These are phyloP conservation scores for Geotrichum aggregatum DNA, from an alignment of 1,139 yeast genomes.

Conservation along the genomic window DNA sequence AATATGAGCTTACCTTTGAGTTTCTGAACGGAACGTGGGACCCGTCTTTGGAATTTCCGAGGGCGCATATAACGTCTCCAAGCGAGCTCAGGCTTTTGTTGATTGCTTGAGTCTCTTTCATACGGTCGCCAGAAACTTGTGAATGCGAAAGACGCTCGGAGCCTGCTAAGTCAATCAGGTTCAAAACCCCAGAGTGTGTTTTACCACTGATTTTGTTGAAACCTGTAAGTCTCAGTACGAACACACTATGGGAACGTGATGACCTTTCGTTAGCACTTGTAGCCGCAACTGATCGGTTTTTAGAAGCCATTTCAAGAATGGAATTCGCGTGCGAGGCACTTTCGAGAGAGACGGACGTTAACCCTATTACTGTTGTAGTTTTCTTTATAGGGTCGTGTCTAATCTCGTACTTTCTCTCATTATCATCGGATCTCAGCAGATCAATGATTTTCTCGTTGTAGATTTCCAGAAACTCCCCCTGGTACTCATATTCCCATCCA, in stretches of 20 bases:
- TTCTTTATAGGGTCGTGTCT: slow-evolving; percentile 58
- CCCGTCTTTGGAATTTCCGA: slow-evolving; percentile 40
- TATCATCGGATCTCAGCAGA: slow-evolving; percentile 46
- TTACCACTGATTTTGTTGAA: slow-evolving; percentile 50
- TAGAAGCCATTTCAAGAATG: slow-evolving; percentile 53
- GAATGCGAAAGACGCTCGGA: slow-evolving; percentile 70
- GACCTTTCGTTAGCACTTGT: slow-evolving; percentile 81
- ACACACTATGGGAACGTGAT: slow-evolving; percentile 68
- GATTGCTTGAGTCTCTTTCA: slow-evolving; percentile 84
- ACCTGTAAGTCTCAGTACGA: slow-evolving; percentile 61
- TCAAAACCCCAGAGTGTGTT: slow-evolving; percentile 56
- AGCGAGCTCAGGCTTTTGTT: slow-evolving; percentile 83
- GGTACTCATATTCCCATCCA: slow-evolving; percentile 64
- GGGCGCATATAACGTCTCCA: slow-evolving; percentile 84
- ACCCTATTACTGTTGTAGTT: slow-evolving; percentile 58
- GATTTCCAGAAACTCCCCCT: slow-evolving; percentile 82
- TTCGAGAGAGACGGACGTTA: slow-evolving; percentile 49
- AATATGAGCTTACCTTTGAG: slow-evolving; percentile 36
- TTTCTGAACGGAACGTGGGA: slow-evolving; percentile 55
- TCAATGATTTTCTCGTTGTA: slow-evolving; percentile 81
- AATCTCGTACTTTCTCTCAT: slow-evolving; percentile 56
- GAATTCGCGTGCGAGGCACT: slow-evolving; percentile 50
- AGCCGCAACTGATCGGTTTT: slow-evolving; percentile 65
- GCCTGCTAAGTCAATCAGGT: slow-evolving; percentile 81
- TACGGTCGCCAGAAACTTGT: slow-evolving; percentile 72